Evolutionary conservation across 192 early-diverging fungal genomes (phyloP), one percentile per base, ranked within the genome.

Genomic region (Hyaloraphidium curvatum): DNA sequence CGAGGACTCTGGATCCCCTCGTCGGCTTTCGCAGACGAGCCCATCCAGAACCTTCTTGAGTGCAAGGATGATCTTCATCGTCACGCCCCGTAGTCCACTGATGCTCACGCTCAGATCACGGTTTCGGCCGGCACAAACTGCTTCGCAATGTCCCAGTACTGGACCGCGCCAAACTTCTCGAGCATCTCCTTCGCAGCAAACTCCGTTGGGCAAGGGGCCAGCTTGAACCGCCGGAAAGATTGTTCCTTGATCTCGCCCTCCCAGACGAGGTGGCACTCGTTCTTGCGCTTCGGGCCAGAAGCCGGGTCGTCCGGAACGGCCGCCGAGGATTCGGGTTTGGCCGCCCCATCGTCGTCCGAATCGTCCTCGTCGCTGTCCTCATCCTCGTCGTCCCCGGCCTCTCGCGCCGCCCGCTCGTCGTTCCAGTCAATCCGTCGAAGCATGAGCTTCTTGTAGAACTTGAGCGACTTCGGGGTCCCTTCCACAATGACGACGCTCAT

Each of bases 391-490:
- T 56, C 58, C 3, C 37, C 58, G 27, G 43, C 60, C n/a, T 55
- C 61, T n/a, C 68, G 61, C 9, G 67, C 58, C 14, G 67, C 57
- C 52, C 71, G 70, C 33, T 67, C 59, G 39, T 75, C 77, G 27
- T 70, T 67, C 95, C 95, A 99, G 61, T 97, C 79, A 57, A 99
- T 96, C 17, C 95, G 74, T 26, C 85, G 64, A 11, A 95, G 71
- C 95, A 99, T 90, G 21, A 99, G 68, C 56, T 92, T 91, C 63
- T 94, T 99, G 72, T 91, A 99, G 28, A 78, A 74, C 56, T 86
- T 86, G 57, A 95, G 72, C 1, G 74, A 77, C 59, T 92, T 88
- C 11, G 78, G 80, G 2, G 91, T 84, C 0, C 95, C 95, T 67
- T 99, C 95, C 2, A 91, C 91, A 39, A 92, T 66, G 2, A 99